Base-by-base conservation (phyloP, 202 grass and related monocot species). In the Setaria italica region DNA sequence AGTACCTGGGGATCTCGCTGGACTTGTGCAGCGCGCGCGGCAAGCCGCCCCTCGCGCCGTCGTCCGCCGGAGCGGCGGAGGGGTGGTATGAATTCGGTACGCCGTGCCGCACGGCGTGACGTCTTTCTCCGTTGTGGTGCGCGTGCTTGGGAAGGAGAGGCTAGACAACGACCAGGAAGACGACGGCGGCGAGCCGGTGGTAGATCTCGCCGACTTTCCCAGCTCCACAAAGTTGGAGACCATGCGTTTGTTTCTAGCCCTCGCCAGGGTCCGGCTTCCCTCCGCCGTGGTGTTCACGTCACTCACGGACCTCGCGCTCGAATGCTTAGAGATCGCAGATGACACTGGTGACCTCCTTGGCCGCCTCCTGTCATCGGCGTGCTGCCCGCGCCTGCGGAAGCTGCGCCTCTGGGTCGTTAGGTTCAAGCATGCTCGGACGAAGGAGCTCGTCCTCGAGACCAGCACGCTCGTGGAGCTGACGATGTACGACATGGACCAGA, bases 401-500 rank as follows among this genome's bases (percentile, higher is more conserved):
- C 43, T 79, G 15, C 25, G 9, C 0, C 29, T 76, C 4, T n/a
- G 33, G 10, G 6, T 17, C 2, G 1, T 65, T 8, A 11, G 9
- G 0, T 43, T 69, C 1, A 13, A 30, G 3, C 1, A 1, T 0
- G 30, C 7, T 34, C 20, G 11, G 11, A 7, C 21, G 7, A 6
- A 67, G n/a, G 69, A 19, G 47, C 29, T 74, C 25, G 13, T 19
- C 48, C 0, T 77, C 0, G 35, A 60, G 6, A 5, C 35, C 5
- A 17, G n/a, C 20, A 35, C 4, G 20, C 74, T 77, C 74, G 5
- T 43, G 54, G 53, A 59, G 17, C 11, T 60, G 0, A 39, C 50
- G 11, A 10, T 20, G 53, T 0, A n/a, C 20, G 1, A 21, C 7
- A 29, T 70, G 2, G 0, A 0, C 1, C 0, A 0, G 2, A 47